Evolutionary conservation across 257 asterid genomes (phyloP).

Genomic region (Lycium ferocissimum): DNA sequence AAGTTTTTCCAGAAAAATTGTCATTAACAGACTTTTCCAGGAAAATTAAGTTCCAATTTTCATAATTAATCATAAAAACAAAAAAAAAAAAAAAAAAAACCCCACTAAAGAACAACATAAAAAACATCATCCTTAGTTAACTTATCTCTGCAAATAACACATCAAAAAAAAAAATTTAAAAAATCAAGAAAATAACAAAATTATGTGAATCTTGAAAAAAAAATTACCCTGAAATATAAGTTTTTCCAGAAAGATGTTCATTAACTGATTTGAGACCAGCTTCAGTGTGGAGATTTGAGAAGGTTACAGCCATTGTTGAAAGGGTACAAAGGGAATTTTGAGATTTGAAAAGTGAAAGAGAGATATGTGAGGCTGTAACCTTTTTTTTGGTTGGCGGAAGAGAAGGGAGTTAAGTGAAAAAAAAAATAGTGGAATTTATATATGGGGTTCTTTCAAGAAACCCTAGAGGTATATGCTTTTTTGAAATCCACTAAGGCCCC

Average conservation of each 20-base stretch:
- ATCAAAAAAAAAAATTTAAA: background rate
- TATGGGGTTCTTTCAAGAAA: slow-evolving; percentile 38
- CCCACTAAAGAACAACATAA: no score
- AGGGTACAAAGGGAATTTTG: background rate
- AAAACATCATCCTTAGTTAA: no score
- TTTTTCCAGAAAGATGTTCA: slow-evolving; percentile 70
- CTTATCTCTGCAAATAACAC: no score
- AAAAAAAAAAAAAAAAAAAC: no score
- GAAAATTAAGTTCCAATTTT: no score
- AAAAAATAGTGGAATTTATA: slow-evolving; percentile 41
- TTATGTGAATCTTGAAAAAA: background rate
- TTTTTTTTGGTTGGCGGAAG: slow-evolving; percentile 30
- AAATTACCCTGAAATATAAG: slow-evolving; percentile 70
- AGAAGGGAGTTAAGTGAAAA: background rate
- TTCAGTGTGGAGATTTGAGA: slow-evolving; percentile 81
- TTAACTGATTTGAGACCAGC: slow-evolving; percentile 81
- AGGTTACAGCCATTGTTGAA: slow-evolving; percentile 69
- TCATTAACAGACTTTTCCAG: slow-evolving; percentile 58
- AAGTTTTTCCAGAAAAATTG: slow-evolving; percentile 71
- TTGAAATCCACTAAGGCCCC: background rate
- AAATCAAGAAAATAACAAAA: background rate
- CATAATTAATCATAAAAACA: no score
- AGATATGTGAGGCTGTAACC: slow-evolving; percentile 24
- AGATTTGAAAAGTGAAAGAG: slow-evolving; percentile 10
- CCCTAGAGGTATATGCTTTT: slow-evolving; percentile 47